Base-by-base conservation (phyloP, 305 asterid species). In the Ajuga reptans region DNA sequence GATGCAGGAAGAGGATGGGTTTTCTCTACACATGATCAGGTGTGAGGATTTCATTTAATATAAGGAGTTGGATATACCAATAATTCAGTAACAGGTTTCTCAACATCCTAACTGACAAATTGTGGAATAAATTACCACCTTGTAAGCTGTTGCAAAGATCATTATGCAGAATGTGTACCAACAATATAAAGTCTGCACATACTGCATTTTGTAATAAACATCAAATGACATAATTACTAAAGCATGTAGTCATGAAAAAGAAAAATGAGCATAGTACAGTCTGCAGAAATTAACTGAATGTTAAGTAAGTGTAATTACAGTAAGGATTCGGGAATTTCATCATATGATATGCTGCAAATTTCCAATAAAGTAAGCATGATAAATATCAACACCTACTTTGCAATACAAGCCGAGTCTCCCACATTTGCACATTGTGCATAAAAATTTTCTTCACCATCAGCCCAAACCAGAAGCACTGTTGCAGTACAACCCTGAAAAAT, bases 401-500 rank as follows among this genome's bases (percentile, higher is more conserved):
- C 77, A 67, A 89, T 66, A 81, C 99, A 93, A 76, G 97, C 95
- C 0, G 99, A 93, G 78, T 93, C 99, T 79, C 99, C 99, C 72
- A 93, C 95, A 76, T 93, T 93, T 74, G 96, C 99, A 86, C 97
- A 93, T 81, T 93, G 99, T n/a, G 68, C 90, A 42, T 72, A 86
- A 81, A 87, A 81, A 73, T 83, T 89, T 57, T 79, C 84, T 62
- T 79, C 82, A 54, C 75, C 83, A 59, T 89, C 94, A 51, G 84
- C 75, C 99, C 99, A 93, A 57, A 89, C 84, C 80, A 93, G 90
- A 73, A 93, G 91, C 81, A 86, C 85, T 5, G 99, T 93, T 68
- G 97, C 97, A 56, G 99, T 89, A 84, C 97, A 93, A 51, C 99
- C 99, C 99, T 93, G 92, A 81, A 80, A 84, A 36, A 73, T 42